Evolutionary conservation across 306 rosid genomes (phyloP).

Genomic region (Quercus engelmannii): DNA sequence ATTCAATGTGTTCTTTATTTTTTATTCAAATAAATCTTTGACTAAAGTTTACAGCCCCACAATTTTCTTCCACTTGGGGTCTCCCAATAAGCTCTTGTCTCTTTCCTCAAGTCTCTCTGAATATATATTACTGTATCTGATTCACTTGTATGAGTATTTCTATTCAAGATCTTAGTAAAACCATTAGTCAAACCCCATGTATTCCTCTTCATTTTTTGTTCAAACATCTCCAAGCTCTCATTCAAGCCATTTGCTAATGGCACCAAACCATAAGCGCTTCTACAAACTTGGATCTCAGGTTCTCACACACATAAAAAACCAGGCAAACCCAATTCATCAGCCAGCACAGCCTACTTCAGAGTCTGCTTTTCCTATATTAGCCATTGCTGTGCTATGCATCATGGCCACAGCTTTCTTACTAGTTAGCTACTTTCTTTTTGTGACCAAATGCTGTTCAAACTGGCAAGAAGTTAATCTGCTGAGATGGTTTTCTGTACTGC

Average conservation of each 20-base stretch:
- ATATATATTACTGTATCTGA: slow-evolving; percentile 4
- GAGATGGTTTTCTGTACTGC: slow-evolving; percentile 40
- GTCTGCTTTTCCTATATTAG: slow-evolving; percentile 48
- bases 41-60: neutral
- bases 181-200: slow-evolving; percentile 19
- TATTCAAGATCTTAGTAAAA: neutral
- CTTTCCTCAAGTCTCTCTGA: neutral
- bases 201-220: neutral
- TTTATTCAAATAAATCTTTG: neutral
- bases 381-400: slow-evolving; percentile 44
- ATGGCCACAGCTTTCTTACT: slow-evolving; percentile 51
- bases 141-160: neutral
- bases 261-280: slow-evolving; percentile 25
- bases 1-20: neutral
- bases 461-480: slow-evolving; percentile 38
- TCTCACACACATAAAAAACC: slow-evolving; percentile 33
- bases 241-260: slow-evolving; percentile 36
- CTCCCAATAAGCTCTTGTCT: neutral
- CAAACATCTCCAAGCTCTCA: slow-evolving; percentile 9
- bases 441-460: slow-evolving; percentile 52
- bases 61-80: neutral
- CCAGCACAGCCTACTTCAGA: slow-evolving; percentile 33
- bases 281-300: slow-evolving; percentile 38
- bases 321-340: slow-evolving; percentile 9
- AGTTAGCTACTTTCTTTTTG: slow-evolving; percentile 46